Evolutionary conservation across 768 basidiomycete species (phyloP), one percentile per base, ranked within the genome.

Genomic region (Leucocoprinus leucothites): DNA sequence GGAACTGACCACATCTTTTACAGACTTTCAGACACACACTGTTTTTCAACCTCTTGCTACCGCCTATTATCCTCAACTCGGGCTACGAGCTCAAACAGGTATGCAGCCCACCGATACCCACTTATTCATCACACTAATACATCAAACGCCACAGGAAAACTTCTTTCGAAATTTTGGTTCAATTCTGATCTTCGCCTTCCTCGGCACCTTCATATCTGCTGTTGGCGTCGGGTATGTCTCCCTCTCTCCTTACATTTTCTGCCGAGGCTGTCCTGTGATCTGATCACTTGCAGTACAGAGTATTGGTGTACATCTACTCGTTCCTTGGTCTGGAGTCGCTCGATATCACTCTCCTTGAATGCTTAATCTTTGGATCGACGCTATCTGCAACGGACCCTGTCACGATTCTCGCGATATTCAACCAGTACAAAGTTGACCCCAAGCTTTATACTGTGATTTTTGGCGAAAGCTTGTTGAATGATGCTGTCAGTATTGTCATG

Each of bases 401-500:
- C 24, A 98, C 97, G 6, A 97, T 99, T 66, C 79, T 99, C 28
- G 92, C 96, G 42, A 98, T 99, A 51, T 99, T 99, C 78, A 94
- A 97, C 63, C 92, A 97, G 63, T 91, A 96, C 76, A 97, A 98
- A 68, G 95, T 98, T 63, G 97, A 99, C 71, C 95, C 97, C 0
- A 98, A 98, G 67, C 79, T 99, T 8, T 98, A 98, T 73, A 89
- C 87, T 43, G 82, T 98, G 70, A 99, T 99, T 60, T 99, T 98
- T 65, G 97, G 97, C 24, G 97, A 98, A 71, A 91, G 87, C 71
- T 79, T 99, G 56, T 74, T 99, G 57, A 99, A 99, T 72, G 97
- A 99, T 77, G 97, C 97, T 18, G 97, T 98, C 65, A 94, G 92
- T 80, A 98, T 98, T 76, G 95, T 98, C 70, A 94, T 99, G 91